Percentiles rank a stretch among this genome's conserved stretches.
Evolutionary conservation across 495 filamentous ascomycete species (phyloP).

Genomic region (Aspergillus steynii): DNA sequence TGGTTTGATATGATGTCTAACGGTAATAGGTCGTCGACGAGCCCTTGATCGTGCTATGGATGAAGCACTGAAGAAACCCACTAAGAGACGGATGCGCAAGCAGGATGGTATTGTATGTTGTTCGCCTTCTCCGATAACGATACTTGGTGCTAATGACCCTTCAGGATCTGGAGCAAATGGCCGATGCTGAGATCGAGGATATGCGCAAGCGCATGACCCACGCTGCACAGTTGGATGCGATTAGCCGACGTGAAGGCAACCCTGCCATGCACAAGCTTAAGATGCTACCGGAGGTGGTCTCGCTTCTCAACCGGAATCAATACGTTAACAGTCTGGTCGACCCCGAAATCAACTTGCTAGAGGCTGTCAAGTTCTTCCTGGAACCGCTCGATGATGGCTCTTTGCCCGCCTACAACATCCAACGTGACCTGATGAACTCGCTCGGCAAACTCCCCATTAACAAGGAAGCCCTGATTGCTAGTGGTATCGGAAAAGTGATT

Average conservation of each 20-base stretch:
- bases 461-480: conserved; percentile 84
- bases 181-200: conserved; percentile 84
- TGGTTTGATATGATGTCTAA: conserved; percentile 11
- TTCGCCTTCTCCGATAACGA: background rate
- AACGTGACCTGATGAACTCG: conserved; percentile 86
- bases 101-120: conserved; percentile 82
- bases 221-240: conserved; percentile 83
- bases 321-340: conserved; percentile 84
- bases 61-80: conserved; percentile 79
- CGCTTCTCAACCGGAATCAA: conserved; percentile 79
- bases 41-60: conserved; percentile 86
- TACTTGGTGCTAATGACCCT: conserved; percentile 18
- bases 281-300: conserved; percentile 89
- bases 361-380: conserved; percentile 94
- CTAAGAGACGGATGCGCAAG: conserved; percentile 71
- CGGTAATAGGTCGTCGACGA: conserved; percentile 59
- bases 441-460: conserved; percentile 79
- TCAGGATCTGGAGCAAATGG: conserved; percentile 86
- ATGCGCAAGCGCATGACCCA: conserved; percentile 90
- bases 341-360: conserved; percentile 90
- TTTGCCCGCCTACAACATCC: conserved; percentile 93
- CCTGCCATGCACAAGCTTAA: conserved; percentile 91
- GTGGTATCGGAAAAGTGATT: conserved; percentile 92
- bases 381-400: conserved; percentile 92
- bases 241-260: conserved; percentile 70